phyloP scores from a whole-genome alignment of 2,329 filamentous ascomycete species.

The Calonectria fujianensis region DNA sequence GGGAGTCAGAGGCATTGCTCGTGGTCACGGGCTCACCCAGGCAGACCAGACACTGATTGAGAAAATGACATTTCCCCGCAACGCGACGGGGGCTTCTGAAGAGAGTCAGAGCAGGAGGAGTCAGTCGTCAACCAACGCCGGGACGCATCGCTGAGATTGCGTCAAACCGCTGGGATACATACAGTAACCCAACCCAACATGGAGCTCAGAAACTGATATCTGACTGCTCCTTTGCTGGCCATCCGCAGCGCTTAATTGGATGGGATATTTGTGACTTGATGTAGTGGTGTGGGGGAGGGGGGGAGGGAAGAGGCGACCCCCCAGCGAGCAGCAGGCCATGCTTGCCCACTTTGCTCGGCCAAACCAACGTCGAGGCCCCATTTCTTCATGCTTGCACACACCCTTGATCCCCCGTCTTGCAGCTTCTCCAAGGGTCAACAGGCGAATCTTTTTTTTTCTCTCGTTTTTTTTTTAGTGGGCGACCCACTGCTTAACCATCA shows the following conservation, averaged over 20 bases:
- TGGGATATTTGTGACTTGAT: slow-evolving; percentile 18
- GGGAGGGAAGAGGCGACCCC: slow-evolving; percentile 30
- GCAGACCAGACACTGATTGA: slow-evolving; percentile 32
- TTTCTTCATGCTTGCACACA: slow-evolving; percentile 27
- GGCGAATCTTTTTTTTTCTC: slow-evolving; percentile 3
- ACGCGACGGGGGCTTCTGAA: slow-evolving; percentile 30
- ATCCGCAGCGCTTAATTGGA: slow-evolving; percentile 43
- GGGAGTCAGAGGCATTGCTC: slow-evolving; percentile 6
- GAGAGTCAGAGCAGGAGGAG: slow-evolving; percentile 24
- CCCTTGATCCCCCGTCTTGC: slow-evolving; percentile 17
- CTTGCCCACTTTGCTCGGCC: slow-evolving; percentile 16
- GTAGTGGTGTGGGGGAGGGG: slow-evolving; percentile 40
- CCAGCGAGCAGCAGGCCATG: slow-evolving; percentile 6
- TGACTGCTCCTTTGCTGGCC: slow-evolving; percentile 46
- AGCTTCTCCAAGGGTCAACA: slow-evolving; percentile 12
- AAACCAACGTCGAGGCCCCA: slow-evolving; percentile 15
- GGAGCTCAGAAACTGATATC: slow-evolving; percentile 53
- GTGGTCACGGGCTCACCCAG: slow-evolving; percentile 11
- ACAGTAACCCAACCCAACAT: slow-evolving; percentile 40
- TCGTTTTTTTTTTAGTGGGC: slow-evolving; percentile 17
- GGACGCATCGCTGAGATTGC: slow-evolving; percentile 36
- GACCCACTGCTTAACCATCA: slow-evolving; percentile 18
- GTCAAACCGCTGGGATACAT: slow-evolving; percentile 42
- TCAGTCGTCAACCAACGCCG: neutral
- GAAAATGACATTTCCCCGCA: slow-evolving; percentile 49